Base-by-base conservation (phyloP, 2,329 filamentous ascomycete genomes). In the Xylariaceae sp. region DNA sequence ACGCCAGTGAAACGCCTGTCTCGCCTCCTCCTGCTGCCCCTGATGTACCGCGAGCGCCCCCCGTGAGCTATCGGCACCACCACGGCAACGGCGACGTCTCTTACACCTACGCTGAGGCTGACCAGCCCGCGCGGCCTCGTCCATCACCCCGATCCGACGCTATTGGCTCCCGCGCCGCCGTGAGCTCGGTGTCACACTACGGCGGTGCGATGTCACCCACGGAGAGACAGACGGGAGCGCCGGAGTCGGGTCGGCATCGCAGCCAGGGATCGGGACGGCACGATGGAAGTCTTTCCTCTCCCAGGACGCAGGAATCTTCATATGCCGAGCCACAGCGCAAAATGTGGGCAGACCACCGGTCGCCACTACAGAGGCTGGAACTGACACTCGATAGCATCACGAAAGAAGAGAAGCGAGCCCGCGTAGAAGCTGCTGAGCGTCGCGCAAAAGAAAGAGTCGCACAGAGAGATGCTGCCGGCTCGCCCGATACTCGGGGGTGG, bases 331-430 rank as follows among this genome's bases (percentile, higher is more conserved):
- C 58, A 33, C 61, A 64, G 45, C 63, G 67, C 36, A 73, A 65
- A 67, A 67, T 70, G 64, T 78, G 84, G 61, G 84, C 90, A 51
- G 72, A 81, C 37, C 83, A 93, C 56, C 78, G 84, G 50, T 96
- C 90, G 43, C 92, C 93, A 33, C 71, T 98, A 33, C 90, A 98
- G 60, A 92, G 82, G 65, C 75, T 98, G 46, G 90, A 98, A 65
- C 77, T 85, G 52, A 92, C 86, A 50, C 72, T 96, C 52, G 83
- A 83, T 58, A 88, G 84, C 61, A 90, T 95, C 59, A 94, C 84
- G 57, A 96, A 95, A 58, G 89, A 95, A 61, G 89, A 95, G 60
- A 93, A 94, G 59, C 75, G 90, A 44, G 87, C 88, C 7, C 75
- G 86, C 29, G 77, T 90, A 4, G 75, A 88, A 54, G 83, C 90